Base-by-base conservation (phyloP, 2,329 filamentous ascomycete genomes). In the Microdochium bolleyi region DNA sequence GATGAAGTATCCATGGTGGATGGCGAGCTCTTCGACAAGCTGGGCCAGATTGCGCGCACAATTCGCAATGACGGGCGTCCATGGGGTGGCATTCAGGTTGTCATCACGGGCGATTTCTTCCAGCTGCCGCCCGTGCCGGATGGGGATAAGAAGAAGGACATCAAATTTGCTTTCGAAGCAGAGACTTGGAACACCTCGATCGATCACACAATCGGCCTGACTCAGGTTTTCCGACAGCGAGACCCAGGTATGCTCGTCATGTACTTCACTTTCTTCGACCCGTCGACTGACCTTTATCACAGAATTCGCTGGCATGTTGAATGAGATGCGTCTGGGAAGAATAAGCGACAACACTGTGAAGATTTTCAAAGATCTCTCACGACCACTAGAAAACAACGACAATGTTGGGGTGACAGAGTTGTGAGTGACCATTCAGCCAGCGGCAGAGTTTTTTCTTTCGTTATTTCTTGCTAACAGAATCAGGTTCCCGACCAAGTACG, bases 1-100 rank as follows among this genome's bases (percentile, higher is more conserved):
- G 94, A 99, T 69, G 94, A 99, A 67, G 85, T 99, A 3, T 97
- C 94, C 13, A 99, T 99, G 95, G 92, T 99, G 3, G 94, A 99
- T 62, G 94, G 90, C 1, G 92, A 96, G 32, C 77, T 99, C 0
- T 99, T 97, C 60, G 94, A 99, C 73, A 99, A 99, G 68, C 79
- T 99, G 19, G 91, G 95, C 56, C 82, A 88, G 55, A 88, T 99
- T 59, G 92, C 92, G 14, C 82, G 92, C 53, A 83, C 78, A 3
- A 84, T 99, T 56, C 84, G 92, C 52, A 96, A 95, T 65, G 96
- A 96, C 61, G 92, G 89, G 10, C 82, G 89, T 10, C 88, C 94
- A 0, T 99, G 96, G 75, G 95, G 94, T 52, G 94, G 94, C 4
- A 97, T 99, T 48, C 94, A 99, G 61, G 78, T 99, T 27, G 82